A percentile compares a stretch with the other conserved stretches of the same genome.
Evolutionary conservation across 148 eudicot genomes (phyloP).

Genomic region (Tetragonia tetragonoides): DNA sequence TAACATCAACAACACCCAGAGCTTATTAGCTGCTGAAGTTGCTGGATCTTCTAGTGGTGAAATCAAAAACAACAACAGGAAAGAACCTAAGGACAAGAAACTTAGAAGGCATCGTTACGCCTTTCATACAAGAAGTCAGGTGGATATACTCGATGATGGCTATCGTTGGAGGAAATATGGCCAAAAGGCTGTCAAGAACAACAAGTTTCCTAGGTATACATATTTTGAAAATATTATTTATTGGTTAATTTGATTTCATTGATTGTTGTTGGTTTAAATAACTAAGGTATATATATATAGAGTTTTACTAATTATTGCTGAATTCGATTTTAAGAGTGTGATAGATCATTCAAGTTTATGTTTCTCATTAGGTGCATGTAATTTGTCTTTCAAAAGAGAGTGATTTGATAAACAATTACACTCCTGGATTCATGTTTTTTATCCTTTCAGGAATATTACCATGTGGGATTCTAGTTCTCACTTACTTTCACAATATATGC

Average conservation of each 20-base stretch:
- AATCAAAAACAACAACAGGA: slow-evolving; percentile 1
- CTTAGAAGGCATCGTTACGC: slow-evolving; percentile 30
- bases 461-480: too few relatives aligned
- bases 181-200: slow-evolving; percentile 44
- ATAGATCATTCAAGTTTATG: too few relatives aligned
- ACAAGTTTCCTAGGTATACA: slow-evolving; percentile 34
- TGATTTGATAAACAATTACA: too few relatives aligned
- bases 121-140: slow-evolving; percentile 43
- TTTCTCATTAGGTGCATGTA: too few relatives aligned
- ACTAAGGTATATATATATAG: too few relatives aligned
- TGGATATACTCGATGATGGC: slow-evolving; percentile 45
- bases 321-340: too few relatives aligned
- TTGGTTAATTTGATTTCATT: neutral
- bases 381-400: too few relatives aligned
- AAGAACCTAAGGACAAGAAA: slow-evolving; percentile 20
- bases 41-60: slow-evolving; percentile 13
- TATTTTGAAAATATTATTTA: neutral
- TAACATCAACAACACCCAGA: neutral
- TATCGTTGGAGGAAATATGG: slow-evolving; percentile 51
- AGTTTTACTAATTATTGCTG: too few relatives aligned
- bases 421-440: too few relatives aligned
- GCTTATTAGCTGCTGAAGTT: slow-evolving; percentile 1
- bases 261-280: too few relatives aligned
- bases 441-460: too few relatives aligned
- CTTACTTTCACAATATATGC: too few relatives aligned